phyloP scores from a whole-genome alignment of 2,329 filamentous ascomycete genomes.

The Botryosphaeria dothidea region DNA sequence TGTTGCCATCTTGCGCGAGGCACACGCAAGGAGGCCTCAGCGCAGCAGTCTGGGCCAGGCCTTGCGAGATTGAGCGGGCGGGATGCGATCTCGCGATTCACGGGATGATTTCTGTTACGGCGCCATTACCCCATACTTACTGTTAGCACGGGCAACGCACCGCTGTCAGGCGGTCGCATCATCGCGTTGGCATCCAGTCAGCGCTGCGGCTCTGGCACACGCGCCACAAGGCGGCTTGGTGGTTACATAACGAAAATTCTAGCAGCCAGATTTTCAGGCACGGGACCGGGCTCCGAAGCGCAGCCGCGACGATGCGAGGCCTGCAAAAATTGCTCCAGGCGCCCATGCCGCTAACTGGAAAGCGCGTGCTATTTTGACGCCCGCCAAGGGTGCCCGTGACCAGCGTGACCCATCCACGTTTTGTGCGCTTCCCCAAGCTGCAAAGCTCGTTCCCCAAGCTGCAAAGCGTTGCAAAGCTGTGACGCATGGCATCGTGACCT shows the following conservation, averaged over 20 bases:
- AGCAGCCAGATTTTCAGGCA: conserved; percentile 6
- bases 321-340: conserved; percentile 25
- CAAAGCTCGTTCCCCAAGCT: conserved; percentile 21
- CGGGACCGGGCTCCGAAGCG: conserved; percentile 1
- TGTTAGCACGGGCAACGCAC: neutral
- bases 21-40: neutral
- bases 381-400: neutral
- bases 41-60: conserved; percentile 1
- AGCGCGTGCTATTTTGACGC: conserved; percentile 27
- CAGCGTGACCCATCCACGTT: conserved; percentile 12
- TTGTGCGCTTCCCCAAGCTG: conserved; percentile 19
- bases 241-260: conserved; percentile 11
- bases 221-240: conserved; percentile 10
- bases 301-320: conserved; percentile 10
- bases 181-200: conserved; percentile 4
- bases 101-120: conserved; percentile 14
- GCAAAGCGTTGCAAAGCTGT: conserved; percentile 18
- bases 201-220: conserved; percentile 13
- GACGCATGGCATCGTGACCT: conserved; percentile 20
- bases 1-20: neutral
- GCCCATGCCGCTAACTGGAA: conserved; percentile 47
- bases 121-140: conserved; percentile 18
- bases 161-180: conserved; percentile 14
- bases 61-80: neutral
- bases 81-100: conserved; percentile 11